phyloP scores from a whole-genome alignment of 2,329 filamentous ascomycete genomes.

The Pyrenochaeta sp. region DNA sequence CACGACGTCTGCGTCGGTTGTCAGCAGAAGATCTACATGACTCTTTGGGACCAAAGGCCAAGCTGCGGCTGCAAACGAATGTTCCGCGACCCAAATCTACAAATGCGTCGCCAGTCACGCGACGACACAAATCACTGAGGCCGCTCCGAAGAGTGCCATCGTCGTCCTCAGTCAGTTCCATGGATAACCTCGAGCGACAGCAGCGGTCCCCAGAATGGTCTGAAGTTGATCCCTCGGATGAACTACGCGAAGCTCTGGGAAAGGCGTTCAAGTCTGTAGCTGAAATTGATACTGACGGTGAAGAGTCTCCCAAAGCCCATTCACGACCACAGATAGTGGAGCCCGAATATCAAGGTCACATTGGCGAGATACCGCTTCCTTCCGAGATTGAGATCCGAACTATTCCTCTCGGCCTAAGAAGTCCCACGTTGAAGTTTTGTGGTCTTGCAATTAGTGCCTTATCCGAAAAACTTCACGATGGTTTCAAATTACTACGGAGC shows the following conservation, averaged over 20 bases:
- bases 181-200: neutral
- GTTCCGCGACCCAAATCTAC: conserved; percentile 28
- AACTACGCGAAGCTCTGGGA: conserved; percentile 28
- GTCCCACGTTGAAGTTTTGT: conserved; percentile 26
- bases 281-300: neutral
- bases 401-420: conserved; percentile 10
- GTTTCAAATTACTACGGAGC: conserved; percentile 26
- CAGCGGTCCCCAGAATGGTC: conserved; percentile 22
- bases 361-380: conserved; percentile 33
- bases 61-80: conserved; percentile 30
- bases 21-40: conserved; percentile 18
- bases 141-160: conserved; percentile 15
- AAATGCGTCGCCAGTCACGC: conserved; percentile 28
- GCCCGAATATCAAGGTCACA: conserved; percentile 9
- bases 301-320: neutral
- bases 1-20: conserved; percentile 8
- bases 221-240: conserved; percentile 25
- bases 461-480: conserved; percentile 27
- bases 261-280: conserved; percentile 18
- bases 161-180: conserved; percentile 13
- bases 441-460: conserved; percentile 32
- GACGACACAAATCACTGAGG: conserved; percentile 21
- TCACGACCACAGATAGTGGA: conserved; percentile 25
- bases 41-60: conserved; percentile 6
- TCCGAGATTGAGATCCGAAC: conserved; percentile 31